Evolutionary conservation across 805 yeast genomes (phyloP).

Genomic region (Candida sithepensis): DNA sequence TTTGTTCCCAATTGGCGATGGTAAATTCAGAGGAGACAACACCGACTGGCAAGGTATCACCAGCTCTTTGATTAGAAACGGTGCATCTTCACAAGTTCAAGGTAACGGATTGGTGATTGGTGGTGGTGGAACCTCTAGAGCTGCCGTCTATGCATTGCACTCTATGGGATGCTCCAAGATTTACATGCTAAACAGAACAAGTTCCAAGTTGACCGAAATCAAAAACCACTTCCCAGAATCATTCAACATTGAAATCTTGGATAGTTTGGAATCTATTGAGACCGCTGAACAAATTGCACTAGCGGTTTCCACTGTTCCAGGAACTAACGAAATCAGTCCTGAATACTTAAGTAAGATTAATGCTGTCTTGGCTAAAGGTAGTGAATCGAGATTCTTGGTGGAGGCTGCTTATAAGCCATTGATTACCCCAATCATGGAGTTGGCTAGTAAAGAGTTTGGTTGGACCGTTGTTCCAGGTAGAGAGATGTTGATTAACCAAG

Average conservation of each 20-base stretch:
- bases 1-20: constrained; percentile 53
- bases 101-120: constrained; percentile 80
- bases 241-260: constrained; percentile 57
- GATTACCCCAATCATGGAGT: constrained; percentile 78
- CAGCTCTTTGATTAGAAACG: constrained; percentile 60
- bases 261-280: constrained; percentile 42
- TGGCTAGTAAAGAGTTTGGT: constrained; percentile 57
- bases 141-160: constrained; percentile 85
- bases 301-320: constrained; percentile 81
- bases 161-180: constrained; percentile 73
- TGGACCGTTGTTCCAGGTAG: constrained; percentile 91
- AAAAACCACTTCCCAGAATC: constrained; percentile 53
- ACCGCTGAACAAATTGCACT: constrained; percentile 49
- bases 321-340: constrained; percentile 64
- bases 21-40: constrained; percentile 70
- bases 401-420: constrained; percentile 96
- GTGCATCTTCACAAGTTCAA: constrained; percentile 44
- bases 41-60: constrained; percentile 94
- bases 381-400: constrained; percentile 55
- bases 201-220: constrained; percentile 57
- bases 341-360: constrained; percentile 46
- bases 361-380: constrained; percentile 41
- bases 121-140: constrained; percentile 97
- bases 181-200: constrained; percentile 78
- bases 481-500: constrained; percentile 91